These are phyloP conservation scores for Herpetomonas tarakana DNA, from an alignment of 208 protist species.

Conservation along the genomic window DNA sequence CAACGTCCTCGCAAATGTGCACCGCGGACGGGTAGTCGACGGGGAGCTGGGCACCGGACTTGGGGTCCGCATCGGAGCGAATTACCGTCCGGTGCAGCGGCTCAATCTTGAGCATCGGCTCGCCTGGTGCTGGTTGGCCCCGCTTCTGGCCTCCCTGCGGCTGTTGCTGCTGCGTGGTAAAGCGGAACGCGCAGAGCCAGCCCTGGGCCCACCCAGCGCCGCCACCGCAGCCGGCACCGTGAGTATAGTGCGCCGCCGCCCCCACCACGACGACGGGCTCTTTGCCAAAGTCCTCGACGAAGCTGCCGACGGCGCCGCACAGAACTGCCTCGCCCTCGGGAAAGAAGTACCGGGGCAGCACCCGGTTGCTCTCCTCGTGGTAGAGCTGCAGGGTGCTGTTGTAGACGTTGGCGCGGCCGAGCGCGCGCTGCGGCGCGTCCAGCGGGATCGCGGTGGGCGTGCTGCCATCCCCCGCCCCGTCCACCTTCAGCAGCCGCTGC, in stretches of 20 bases:
- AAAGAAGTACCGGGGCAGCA: slow-evolving; percentile 66
- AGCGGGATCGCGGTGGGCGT: slow-evolving; percentile 32
- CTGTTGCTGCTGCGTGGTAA: slow-evolving; percentile 2
- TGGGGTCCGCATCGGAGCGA: slow-evolving; percentile 10
- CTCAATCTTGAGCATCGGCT: slow-evolving; percentile 38
- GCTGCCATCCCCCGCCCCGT: slow-evolving; percentile 7
- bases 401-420: slow-evolving; percentile 56
- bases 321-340: slow-evolving; percentile 60
- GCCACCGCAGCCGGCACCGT: slow-evolving; percentile 59
- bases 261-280: slow-evolving; percentile 72
- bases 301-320: slow-evolving; percentile 60
- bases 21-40: slow-evolving; percentile 70
- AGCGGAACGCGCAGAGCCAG: slow-evolving; percentile 70
- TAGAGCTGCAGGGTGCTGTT: slow-evolving; percentile 77
- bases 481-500: slow-evolving; percentile 7
- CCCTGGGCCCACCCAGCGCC: slow-evolving; percentile 49
- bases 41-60: background rate
- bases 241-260: slow-evolving; percentile 54
- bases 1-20: slow-evolving; percentile 69
- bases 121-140: background rate
- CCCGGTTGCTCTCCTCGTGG: slow-evolving; percentile 41
- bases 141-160: background rate
- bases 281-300: slow-evolving; percentile 60
- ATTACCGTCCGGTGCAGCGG: slow-evolving; percentile 65
- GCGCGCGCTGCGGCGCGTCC: slow-evolving; percentile 45